phyloP scores from a whole-genome alignment of 2,329 filamentous ascomycete species.

The Pseudogymnoascus sp. region DNA sequence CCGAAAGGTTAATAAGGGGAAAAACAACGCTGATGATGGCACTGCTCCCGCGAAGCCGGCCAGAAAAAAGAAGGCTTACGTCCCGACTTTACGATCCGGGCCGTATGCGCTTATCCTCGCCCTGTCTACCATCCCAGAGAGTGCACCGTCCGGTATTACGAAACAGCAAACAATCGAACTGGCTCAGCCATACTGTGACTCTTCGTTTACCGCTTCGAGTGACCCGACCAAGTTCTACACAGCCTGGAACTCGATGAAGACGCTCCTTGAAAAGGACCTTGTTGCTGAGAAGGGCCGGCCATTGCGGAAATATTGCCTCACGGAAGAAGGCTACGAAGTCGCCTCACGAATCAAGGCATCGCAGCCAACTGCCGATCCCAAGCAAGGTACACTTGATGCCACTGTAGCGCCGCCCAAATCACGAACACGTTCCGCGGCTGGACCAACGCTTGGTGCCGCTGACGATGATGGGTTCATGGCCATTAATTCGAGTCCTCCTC shows the following conservation, averaged over 20 bases:
- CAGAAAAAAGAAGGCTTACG: conserved; percentile 56
- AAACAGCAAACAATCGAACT: conserved; percentile 60
- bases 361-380: conserved; percentile 30
- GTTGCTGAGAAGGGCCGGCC: conserved; percentile 65
- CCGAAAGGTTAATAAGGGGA: conserved; percentile 32
- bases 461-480: conserved; percentile 11
- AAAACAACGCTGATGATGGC: conserved; percentile 11
- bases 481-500: conserved; percentile 12
- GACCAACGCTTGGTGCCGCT: background rate
- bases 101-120: conserved; percentile 64
- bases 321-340: conserved; percentile 71
- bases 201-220: conserved; percentile 60
- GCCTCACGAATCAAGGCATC: conserved; percentile 52
- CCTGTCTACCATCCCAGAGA: conserved; percentile 51
- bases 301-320: conserved; percentile 58
- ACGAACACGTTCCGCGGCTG: background rate
- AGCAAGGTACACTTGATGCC: conserved; percentile 14
- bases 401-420: background rate
- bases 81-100: conserved; percentile 64
- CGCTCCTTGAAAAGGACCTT: conserved; percentile 62
- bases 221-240: conserved; percentile 66
- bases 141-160: conserved; percentile 48
- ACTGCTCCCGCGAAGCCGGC: conserved; percentile 43
- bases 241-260: conserved; percentile 78
- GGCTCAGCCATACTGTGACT: conserved; percentile 64